phyloP scores from a whole-genome alignment of 2,329 filamentous ascomycete species.

The Penicillium brevicompactum region DNA sequence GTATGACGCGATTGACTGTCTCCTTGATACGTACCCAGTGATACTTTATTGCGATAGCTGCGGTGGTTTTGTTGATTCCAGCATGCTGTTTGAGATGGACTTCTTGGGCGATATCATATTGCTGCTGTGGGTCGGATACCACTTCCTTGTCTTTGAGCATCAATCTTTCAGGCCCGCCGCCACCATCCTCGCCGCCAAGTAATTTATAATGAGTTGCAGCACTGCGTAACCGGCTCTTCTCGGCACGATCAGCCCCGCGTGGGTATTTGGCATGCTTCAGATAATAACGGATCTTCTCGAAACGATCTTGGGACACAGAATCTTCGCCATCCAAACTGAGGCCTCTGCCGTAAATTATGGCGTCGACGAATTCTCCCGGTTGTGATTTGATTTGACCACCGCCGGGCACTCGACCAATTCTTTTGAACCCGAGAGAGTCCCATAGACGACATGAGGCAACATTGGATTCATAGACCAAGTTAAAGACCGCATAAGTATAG shows the following conservation, averaged over 20 bases:
- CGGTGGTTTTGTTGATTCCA: constrained; percentile 98
- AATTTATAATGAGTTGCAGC: constrained; percentile 96
- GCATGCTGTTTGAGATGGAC: constrained; percentile 78
- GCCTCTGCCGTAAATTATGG: constrained; percentile 74
- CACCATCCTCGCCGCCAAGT: constrained; percentile 51
- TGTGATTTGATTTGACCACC: constrained; percentile 70
- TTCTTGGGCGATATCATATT: constrained; percentile 83
- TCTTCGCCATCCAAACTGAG: constrained; percentile 70
- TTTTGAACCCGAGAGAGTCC: constrained; percentile 90
- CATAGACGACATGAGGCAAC: constrained; percentile 87
- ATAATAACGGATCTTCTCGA: constrained; percentile 98
- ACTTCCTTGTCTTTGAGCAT: constrained; percentile 99
- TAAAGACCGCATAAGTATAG: constrained; percentile 92
- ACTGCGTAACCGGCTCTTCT: constrained; percentile 91
- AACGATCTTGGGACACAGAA: constrained; percentile 89
- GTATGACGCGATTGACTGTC: constrained; percentile 91
- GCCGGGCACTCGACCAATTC: constrained; percentile 79
- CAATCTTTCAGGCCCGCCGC: constrained; percentile 66
- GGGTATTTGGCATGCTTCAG: constrained; percentile 94
- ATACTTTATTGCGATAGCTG: constrained; percentile 87
- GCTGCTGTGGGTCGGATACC: constrained; percentile 81
- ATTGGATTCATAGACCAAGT: constrained; percentile 92
- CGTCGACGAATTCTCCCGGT: constrained; percentile 70
- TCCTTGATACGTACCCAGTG: constrained; percentile 99
- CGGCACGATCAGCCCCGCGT: constrained; percentile 86